Percentiles rank a stretch among this genome's conserved stretches.
phyloP scores from a whole-genome alignment of 495 filamentous ascomycete species.

The Echria macrotheca region DNA sequence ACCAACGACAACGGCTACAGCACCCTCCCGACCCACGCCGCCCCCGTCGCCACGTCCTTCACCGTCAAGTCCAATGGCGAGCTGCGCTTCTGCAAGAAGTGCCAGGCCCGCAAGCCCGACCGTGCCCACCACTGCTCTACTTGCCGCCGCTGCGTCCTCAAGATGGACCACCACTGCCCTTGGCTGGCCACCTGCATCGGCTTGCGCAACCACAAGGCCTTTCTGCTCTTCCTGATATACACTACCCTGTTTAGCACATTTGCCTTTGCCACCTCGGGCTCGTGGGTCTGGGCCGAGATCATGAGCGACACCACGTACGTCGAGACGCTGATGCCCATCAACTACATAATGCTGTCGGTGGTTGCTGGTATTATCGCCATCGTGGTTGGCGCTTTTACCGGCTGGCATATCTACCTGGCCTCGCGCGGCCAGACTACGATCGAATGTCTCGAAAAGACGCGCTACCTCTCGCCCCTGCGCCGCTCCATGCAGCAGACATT shows the following conservation, averaged over 20 bases:
- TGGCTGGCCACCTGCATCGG: constrained; percentile 97
- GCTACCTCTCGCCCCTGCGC: constrained; percentile 77
- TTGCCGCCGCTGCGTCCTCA: constrained; percentile 87
- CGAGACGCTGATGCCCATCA: constrained; percentile 77
- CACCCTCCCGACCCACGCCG: constrained; percentile 41
- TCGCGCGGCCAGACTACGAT: constrained; percentile 81
- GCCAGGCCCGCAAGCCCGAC: constrained; percentile 86
- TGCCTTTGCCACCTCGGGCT: constrained; percentile 62
- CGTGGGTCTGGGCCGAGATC: constrained; percentile 80
- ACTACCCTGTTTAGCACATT: constrained; percentile 80
- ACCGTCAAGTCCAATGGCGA: constrained; percentile 88
- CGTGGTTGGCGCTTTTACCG: constrained; percentile 83
- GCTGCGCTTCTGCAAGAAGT: constrained; percentile 93
- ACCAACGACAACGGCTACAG: constrained; percentile 48
- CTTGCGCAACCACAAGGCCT: constrained; percentile 89
- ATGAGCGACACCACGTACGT: constrained; percentile 53
- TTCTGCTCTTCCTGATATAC: constrained; percentile 90
- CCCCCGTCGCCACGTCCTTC: constrained; percentile 59
- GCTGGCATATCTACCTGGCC: constrained; percentile 86
- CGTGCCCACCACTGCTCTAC: constrained; percentile 95
- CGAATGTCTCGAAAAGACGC: constrained; percentile 87
- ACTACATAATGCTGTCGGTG: constrained; percentile 81
- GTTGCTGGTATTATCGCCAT: constrained; percentile 85
- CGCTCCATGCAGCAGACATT: constrained; percentile 60
- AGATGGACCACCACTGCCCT: constrained; percentile 99